Base-by-base conservation (phyloP, 208 protist species). In the Giardia duodenalis region DNA sequence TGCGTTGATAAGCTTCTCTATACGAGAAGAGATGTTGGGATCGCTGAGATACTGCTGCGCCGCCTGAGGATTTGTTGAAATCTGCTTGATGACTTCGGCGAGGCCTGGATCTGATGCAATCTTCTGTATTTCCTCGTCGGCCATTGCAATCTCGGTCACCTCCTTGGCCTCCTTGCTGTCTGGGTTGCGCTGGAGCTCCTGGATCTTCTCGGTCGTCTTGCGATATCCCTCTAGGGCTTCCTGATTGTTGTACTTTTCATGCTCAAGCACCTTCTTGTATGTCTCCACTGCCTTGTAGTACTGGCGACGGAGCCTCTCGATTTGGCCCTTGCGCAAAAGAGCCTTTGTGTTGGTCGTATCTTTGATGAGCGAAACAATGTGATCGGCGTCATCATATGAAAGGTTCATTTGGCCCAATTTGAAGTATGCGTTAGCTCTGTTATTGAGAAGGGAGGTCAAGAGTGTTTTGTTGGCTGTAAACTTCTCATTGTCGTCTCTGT, bases 261-360 rank as follows among this genome's bases (percentile, higher is more conserved):
- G 30, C 2, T 47, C 45, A n/a, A 91, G 43, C 19, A 76, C 57
- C 4, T 46, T 47, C 44, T 91, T 4, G 44, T 91, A 91, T 19
- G 88, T 47, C 44, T 91, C 88, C n/a, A 91, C 46, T 2, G 88
- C n/a, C 45, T 47, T 47, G 45, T 91, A 91, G 44, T 91, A 91
- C 44, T 91, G 45, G 2, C 45, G n/a, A 47, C 88, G 88, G 2
- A 91, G 4, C 10, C 88, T 3, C 44, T 91, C 88, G 88, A 91
- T 91, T 48, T 91, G 44, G 10, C 42, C 88, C 44, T 91, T 91
- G 4, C 88, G 1, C 2, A 48, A n/a, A 2, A 91, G 1, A 48
- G 88, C 88, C 45, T 91, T 91, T 2, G 47, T 1, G 44, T 91
- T 3, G 1, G n/a, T 4, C 10, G 88, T 19, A 30, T 91, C 88